Percentiles rank a stretch among this genome's conserved stretches.
Evolutionary conservation across 805 yeast species (phyloP).

Genomic region (Vanderwaltozyma tropicalis): DNA sequence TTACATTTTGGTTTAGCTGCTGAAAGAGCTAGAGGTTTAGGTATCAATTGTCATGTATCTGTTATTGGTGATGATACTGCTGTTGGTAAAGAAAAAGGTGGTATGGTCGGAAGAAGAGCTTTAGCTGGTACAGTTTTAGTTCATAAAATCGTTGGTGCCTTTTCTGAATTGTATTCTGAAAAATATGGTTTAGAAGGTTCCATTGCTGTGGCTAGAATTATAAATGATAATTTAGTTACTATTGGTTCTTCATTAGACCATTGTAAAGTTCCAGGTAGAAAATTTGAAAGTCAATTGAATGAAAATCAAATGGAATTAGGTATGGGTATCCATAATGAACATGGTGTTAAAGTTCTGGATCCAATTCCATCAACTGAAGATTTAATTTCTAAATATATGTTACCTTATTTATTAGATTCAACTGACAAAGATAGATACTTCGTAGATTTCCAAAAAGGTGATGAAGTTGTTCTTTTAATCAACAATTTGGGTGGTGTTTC

Average conservation of each 20-base stretch:
- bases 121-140: conserved; percentile 84
- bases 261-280: conserved; percentile 80
- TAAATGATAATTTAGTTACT: conserved; percentile 64
- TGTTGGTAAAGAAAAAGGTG: conserved; percentile 82
- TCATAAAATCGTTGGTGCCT: conserved; percentile 79
- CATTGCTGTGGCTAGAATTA: conserved; percentile 45
- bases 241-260: conserved; percentile 86
- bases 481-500: conserved; percentile 91
- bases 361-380: conserved; percentile 61
- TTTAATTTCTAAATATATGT: conserved; percentile 45
- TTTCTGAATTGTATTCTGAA: conserved; percentile 34
- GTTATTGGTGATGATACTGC: conserved; percentile 89
- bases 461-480: conserved; percentile 59
- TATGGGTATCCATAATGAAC: conserved; percentile 93
- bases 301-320: conserved; percentile 76
- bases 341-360: conserved; percentile 52
- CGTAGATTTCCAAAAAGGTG: conserved; percentile 54
- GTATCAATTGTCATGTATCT: conserved; percentile 59
- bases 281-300: conserved; percentile 41
- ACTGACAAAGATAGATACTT: conserved; percentile 71
- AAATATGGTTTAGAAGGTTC: conserved; percentile 43
- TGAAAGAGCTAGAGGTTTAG: conserved; percentile 75
- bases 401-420: conserved; percentile 49
- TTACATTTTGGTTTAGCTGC: conserved; percentile 87
- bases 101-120: conserved; percentile 89